These are phyloP conservation scores for Coemansia sp. DNA, from an alignment of 192 early-diverging fungal genomes.

Conservation along the genomic window DNA sequence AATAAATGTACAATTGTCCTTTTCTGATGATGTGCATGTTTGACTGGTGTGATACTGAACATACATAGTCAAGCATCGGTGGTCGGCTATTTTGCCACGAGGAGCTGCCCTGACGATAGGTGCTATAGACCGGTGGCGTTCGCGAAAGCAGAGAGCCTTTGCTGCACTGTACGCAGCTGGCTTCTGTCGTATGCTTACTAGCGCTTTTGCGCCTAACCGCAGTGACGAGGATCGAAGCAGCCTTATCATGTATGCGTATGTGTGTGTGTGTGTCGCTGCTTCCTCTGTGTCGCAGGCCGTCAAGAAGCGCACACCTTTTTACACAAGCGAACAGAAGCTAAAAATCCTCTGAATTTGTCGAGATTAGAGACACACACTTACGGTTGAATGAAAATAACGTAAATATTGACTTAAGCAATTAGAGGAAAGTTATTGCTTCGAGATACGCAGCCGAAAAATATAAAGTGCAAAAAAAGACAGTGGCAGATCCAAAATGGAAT, in stretches of 20 bases:
- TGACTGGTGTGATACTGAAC: not conserved
- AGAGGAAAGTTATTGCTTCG: too few relatives aligned
- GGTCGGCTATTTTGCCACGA: not conserved
- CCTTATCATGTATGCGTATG: not conserved
- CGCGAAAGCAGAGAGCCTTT: not conserved
- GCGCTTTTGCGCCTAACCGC: not conserved
- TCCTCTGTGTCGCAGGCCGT: not conserved
- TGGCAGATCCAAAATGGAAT: too few relatives aligned
- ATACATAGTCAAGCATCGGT: not conserved
- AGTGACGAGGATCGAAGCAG: not conserved
- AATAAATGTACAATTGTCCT: too few relatives aligned
- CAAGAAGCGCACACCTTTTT: not conserved
- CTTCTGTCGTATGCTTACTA: not conserved
- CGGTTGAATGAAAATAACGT: not conserved
- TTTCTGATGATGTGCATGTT: not conserved
- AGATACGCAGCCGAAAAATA: too few relatives aligned
- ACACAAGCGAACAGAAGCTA: not conserved
- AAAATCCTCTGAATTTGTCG: not conserved
- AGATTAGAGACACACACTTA: not conserved
- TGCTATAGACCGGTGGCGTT: not conserved
- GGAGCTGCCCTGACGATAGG: not conserved
- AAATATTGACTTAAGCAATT: too few relatives aligned
- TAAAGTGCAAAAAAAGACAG: too few relatives aligned
- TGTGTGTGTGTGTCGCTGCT: not conserved
- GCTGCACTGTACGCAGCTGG: not conserved